Base-by-base conservation (phyloP, 768 basidiomycete genomes). In the Pseudohyphozyma bogoriensis region DNA sequence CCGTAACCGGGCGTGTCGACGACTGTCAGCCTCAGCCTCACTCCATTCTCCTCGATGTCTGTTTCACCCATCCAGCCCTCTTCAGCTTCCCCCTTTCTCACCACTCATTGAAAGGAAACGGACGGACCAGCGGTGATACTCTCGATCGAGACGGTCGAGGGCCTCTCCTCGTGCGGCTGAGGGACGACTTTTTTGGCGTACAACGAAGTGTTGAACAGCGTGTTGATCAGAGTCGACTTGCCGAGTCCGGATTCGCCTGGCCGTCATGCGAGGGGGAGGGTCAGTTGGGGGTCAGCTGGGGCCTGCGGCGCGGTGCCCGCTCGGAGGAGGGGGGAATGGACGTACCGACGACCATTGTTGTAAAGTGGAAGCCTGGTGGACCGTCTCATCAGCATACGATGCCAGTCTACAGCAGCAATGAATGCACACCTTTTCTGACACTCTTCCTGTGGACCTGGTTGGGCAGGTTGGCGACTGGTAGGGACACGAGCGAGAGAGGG, bases 361-460 rank as follows among this genome's bases (percentile, higher is more conserved):
- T 93, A 78, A 99, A 99, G 75, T 97, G 89, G 81, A 97, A 99
- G 47, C 95, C 60, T 61, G 47, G 10, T n/a, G 49, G 22, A n/a
- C n/a, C n/a, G n/a, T n/a, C 20, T 15, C 28, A n/a, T 20, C 3
- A 28, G 28, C 72, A 9, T 71, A 68, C 36, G 70, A 72, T 45
- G 6, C 15, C 59, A 50, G 22, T 33, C 20, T 22, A 32, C 12
- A 15, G 35, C 4, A 28, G 44, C 26, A 40, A 29, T 50, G 51
- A 36, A 22, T 44, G 47, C 37, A 2, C 29, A 44, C 62, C 93
- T 77, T 91, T 96, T 79, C 90, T 82, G 51, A 95, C 87, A 71
- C 90, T 93, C 79, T 95, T 89, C 76, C 95, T 85, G 78, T 99
- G 95, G 47, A 97, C 93, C 76, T 99, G 95, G 81, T 99, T 97